Evolutionary conservation across 108 stramenopile species (phyloP), one percentile per base, ranked within the genome.

Genomic region (Ochromonas danica): DNA sequence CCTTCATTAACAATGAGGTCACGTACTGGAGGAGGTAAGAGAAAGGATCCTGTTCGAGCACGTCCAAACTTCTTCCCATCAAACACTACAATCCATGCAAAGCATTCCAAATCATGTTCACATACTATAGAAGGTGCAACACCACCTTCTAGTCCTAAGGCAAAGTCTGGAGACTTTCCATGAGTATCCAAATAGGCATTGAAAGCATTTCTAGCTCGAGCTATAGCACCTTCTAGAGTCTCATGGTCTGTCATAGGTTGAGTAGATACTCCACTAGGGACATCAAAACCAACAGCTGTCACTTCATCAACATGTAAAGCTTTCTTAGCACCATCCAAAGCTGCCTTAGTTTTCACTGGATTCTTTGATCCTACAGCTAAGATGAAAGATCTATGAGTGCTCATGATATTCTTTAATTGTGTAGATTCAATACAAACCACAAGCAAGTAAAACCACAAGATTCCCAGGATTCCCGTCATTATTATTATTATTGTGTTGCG

Each of bases 31-130:
- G 86, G 83, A 14, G 96, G 96, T 10, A 96, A 79, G n/a, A 83
- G 65, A 81, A 96, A 96, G 31, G 90, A 81, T 0, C 80, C 92
- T 28, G 96, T 91, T 79, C 92, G 91, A 61, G 91, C 90, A 14
- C 6, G 6, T 67, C 75, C 88, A 28, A 43, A 87, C 84, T 81
- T 78, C 79, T 40, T 80, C 75, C 40, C 57, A 62, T 82, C 79
- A 33, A 91, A 85, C n/a, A 94, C 63, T 0, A 91, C 92, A 89
- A 95, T 94, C 91, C 92, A 97, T 35, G 96, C 96, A 90, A 93
- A 93, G 81, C 93, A 94, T 85, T 84, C 90, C 43, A 96, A 75
- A 17, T 85, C 84, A 14, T 79, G 3, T 6, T 0, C 17, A 3
- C n/a, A 42, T 0, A 27, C 0, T n/a, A n/a, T n/a, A n/a, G n/a